These are phyloP conservation scores for Xylaria acuta DNA, from an alignment of 495 filamentous ascomycete genomes.

Conservation along the genomic window DNA sequence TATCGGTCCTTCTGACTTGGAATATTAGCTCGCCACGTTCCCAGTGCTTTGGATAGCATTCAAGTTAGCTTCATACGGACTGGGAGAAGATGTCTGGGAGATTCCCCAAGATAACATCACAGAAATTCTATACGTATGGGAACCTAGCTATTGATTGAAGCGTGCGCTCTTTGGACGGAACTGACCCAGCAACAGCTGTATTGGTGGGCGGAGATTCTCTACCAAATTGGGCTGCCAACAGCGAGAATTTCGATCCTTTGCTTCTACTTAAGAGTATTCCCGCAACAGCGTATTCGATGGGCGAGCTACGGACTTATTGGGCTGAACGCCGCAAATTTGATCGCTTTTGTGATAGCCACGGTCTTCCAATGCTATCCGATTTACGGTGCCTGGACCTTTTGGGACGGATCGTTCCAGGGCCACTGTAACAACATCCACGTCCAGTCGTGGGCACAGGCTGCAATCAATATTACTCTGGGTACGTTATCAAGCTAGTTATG, in stretches of 20 bases:
- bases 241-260: constrained; percentile 58
- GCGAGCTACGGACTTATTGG: constrained; percentile 43
- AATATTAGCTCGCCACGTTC: constrained; percentile 23
- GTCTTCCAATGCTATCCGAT: constrained; percentile 54
- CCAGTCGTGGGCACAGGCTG: constrained; percentile 43
- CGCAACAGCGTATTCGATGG: constrained; percentile 47
- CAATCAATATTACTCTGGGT: constrained; percentile 43
- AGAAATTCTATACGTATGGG: constrained; percentile 33
- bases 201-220: constrained; percentile 47
- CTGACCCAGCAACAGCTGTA: constrained; percentile 39
- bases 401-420: constrained; percentile 44
- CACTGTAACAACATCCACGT: constrained; percentile 46
- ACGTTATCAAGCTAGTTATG: background rate
- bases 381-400: constrained; percentile 44
- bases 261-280: constrained; percentile 61
- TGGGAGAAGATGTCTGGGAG: constrained; percentile 40
- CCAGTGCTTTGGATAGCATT: constrained; percentile 22
- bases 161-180: background rate
- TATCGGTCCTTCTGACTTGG: background rate
- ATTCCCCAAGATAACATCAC: constrained; percentile 38
- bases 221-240: constrained; percentile 48
- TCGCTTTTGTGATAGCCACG: constrained; percentile 43
- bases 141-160: background rate
- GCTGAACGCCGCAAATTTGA: constrained; percentile 40
- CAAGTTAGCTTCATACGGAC: constrained; percentile 28